These are phyloP conservation scores for Phialophora verrucosa DNA, from an alignment of 2,329 filamentous ascomycete genomes.

Conservation along the genomic window DNA sequence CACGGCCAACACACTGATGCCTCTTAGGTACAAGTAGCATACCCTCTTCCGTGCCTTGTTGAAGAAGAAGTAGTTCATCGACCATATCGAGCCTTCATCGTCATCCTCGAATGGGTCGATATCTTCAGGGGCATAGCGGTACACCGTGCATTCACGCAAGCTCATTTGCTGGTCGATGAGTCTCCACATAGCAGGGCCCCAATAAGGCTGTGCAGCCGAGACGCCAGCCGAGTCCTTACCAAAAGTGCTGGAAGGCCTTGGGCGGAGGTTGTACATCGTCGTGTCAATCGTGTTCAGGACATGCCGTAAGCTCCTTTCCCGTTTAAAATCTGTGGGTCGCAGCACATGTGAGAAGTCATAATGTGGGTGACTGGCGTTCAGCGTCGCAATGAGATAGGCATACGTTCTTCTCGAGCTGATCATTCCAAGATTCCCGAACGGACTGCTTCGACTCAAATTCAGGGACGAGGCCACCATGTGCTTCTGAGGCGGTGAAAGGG, in stretches of 20 bases:
- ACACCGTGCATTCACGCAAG: slow-evolving; percentile 84
- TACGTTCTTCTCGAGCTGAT: slow-evolving; percentile 88
- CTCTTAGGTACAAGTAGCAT: slow-evolving; percentile 89
- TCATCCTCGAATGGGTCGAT: slow-evolving; percentile 85
- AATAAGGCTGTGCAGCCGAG: slow-evolving; percentile 59
- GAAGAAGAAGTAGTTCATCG: slow-evolving; percentile 96
- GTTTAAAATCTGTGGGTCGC: slow-evolving; percentile 85
- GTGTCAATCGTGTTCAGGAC: slow-evolving; percentile 89
- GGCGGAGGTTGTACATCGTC: slow-evolving; percentile 83
- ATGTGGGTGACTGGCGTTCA: slow-evolving; percentile 94
- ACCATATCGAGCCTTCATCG: slow-evolving; percentile 93
- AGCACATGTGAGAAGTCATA: slow-evolving; percentile 97
- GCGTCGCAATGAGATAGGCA: slow-evolving; percentile 92
- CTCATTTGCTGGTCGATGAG: slow-evolving; percentile 94
- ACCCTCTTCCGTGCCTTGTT: slow-evolving; percentile 91
- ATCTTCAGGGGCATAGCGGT: slow-evolving; percentile 85
- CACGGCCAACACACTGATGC: slow-evolving; percentile 74
- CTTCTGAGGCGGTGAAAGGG: slow-evolving; percentile 81
- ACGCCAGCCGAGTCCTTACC: slow-evolving; percentile 50
- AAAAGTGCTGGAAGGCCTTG: slow-evolving; percentile 56
- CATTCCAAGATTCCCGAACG: slow-evolving; percentile 89
- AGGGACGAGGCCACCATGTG: slow-evolving; percentile 69
- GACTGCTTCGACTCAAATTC: slow-evolving; percentile 83
- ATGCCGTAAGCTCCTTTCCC: slow-evolving; percentile 76
- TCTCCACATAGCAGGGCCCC: slow-evolving; percentile 91